Percentiles rank a stretch among this genome's conserved stretches.
These are phyloP conservation scores for Globisporangium cederbergense DNA, from an alignment of 352 stramenopile genomes.

Conservation along the genomic window DNA sequence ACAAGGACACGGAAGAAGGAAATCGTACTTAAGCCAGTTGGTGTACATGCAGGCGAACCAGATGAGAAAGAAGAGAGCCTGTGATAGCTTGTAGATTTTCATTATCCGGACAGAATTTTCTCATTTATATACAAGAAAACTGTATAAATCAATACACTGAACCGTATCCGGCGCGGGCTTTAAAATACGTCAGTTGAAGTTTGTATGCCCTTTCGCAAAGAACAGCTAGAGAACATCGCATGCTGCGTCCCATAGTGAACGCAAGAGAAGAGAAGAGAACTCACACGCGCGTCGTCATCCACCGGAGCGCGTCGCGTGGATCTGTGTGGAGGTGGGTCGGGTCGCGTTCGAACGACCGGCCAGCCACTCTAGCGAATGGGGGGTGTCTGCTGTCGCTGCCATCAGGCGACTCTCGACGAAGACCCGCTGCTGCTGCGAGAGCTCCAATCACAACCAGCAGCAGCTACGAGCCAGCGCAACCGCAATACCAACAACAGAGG, in stretches of 20 bases:
- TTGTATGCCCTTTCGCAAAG: slow-evolving; percentile 6
- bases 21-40: not conserved
- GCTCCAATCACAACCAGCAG: not conserved
- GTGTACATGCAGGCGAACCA: not conserved
- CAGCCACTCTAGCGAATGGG: slow-evolving; percentile 43
- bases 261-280: not conserved
- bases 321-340: not conserved
- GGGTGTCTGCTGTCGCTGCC: slow-evolving; percentile 61
- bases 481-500: slow-evolving; percentile 5
- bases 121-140: not conserved
- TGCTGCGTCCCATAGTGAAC: slow-evolving; percentile 1
- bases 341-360: not conserved
- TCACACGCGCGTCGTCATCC: not conserved
- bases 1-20: not conserved
- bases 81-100: not conserved
- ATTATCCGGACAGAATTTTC: not conserved
- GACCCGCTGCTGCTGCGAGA: slow-evolving; percentile 24
- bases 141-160: not conserved
- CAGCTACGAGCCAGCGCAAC: not conserved
- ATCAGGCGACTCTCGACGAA: slow-evolving; percentile 63
- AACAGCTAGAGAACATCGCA: not conserved
- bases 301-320: slow-evolving; percentile 1
- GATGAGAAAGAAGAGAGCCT: no score
- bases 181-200: slow-evolving; percentile 7
- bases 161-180: not conserved